phyloP scores from a whole-genome alignment of 306 rosid species.

The Lagenaria siceraria region DNA sequence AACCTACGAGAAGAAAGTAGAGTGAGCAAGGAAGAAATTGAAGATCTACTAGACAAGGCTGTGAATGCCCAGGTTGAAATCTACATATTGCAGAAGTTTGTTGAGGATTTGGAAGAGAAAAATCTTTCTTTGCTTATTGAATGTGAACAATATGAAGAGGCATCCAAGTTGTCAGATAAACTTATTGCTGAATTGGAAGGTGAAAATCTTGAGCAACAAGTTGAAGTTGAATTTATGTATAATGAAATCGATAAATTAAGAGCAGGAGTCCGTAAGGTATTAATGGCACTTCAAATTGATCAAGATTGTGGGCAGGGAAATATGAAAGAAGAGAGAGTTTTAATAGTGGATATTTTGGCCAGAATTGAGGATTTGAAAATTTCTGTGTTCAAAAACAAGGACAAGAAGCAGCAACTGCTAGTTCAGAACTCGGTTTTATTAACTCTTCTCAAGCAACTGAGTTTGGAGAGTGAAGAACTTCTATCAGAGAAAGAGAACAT shows the following conservation, averaged over 20 bases:
- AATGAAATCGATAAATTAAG: conserved; percentile 70
- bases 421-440: conserved; percentile 61
- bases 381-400: conserved; percentile 41
- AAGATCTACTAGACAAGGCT: conserved; percentile 75
- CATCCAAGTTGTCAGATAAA: conserved; percentile 60
- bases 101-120: conserved; percentile 87
- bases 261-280: conserved; percentile 47
- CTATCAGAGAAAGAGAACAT: conserved; percentile 29
- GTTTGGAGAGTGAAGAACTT: conserved; percentile 37
- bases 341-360: conserved; percentile 37
- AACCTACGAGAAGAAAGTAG: conserved; percentile 48
- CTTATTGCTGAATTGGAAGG: conserved; percentile 79
- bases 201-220: conserved; percentile 90
- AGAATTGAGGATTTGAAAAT: conserved; percentile 49
- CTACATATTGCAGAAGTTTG: conserved; percentile 77
- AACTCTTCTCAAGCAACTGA: conserved; percentile 52
- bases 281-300: conserved; percentile 53
- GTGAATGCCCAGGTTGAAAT: conserved; percentile 89
- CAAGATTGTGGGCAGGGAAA: conserved; percentile 23
- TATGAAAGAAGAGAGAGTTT: conserved; percentile 38
- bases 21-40: conserved; percentile 68
- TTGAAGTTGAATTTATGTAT: conserved; percentile 65
- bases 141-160: conserved; percentile 66
- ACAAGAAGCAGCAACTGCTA: conserved; percentile 59
- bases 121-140: conserved; percentile 42